These are phyloP conservation scores for Trichoderma koningii DNA, from an alignment of 2,329 filamentous ascomycete genomes.

Conservation along the genomic window DNA sequence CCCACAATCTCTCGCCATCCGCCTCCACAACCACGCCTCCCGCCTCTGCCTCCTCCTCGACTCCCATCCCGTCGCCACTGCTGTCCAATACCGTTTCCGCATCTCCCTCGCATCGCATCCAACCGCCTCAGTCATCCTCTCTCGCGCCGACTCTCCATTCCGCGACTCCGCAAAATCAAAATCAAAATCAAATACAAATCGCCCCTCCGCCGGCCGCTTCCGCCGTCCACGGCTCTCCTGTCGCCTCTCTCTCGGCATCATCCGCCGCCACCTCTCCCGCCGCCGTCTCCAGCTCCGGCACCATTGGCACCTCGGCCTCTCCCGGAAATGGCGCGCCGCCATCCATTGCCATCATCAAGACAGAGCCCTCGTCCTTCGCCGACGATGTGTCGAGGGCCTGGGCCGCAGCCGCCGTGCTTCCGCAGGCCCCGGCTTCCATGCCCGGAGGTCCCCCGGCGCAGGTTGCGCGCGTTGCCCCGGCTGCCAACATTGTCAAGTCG, in stretches of 20 bases:
- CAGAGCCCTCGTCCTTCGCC: constrained; percentile 25
- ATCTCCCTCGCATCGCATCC: constrained; percentile 29
- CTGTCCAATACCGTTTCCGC: constrained; percentile 23
- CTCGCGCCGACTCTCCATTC: constrained; percentile 37
- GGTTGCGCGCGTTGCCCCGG: not conserved
- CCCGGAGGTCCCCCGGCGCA: not conserved
- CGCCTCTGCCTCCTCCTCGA: constrained; percentile 26
- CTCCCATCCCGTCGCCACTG: constrained; percentile 29
- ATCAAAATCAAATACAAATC: constrained; percentile 31
- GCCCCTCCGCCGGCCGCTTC: constrained; percentile 31
- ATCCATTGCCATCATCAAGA: constrained; percentile 26
- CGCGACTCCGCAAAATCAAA: constrained; percentile 40
- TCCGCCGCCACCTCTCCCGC: constrained; percentile 24
- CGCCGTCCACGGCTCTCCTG: constrained; percentile 29
- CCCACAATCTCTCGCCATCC: constrained; percentile 9
- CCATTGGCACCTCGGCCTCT: constrained; percentile 36
- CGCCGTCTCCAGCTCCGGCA: constrained; percentile 36
- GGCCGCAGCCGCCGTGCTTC: constrained; percentile 19
- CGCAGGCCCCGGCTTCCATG: constrained; percentile 5
- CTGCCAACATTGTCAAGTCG: constrained; percentile 6
- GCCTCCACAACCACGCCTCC: constrained; percentile 21
- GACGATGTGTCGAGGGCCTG: constrained; percentile 26
- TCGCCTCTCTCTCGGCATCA: constrained; percentile 28
- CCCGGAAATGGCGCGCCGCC: constrained; percentile 18
- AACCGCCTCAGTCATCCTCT: constrained; percentile 24